Base-by-base conservation (phyloP, 2,329 filamentous ascomycete species). In the Paecilomyces variotii region DNA sequence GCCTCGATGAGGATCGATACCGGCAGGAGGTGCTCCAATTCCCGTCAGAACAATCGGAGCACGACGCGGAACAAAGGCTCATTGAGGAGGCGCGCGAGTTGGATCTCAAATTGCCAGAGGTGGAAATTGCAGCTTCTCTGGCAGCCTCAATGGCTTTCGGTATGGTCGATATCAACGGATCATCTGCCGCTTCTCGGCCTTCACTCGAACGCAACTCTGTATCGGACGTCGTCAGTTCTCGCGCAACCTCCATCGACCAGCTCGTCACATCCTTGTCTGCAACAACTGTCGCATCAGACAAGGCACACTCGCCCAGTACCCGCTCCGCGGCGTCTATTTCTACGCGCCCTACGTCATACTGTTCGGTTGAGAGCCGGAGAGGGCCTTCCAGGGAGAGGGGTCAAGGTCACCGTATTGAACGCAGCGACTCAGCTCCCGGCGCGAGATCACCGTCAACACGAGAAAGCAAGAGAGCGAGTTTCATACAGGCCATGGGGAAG, bases 261-360 rank as follows among this genome's bases (percentile, higher is more conserved):
- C 59, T 72, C 35, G 62, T 65, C 10, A 65, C 68, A 12, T 71
- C 71, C 1, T 58, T 73, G 11, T 72, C 70, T 51, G 66, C 71
- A 32, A 65, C 71, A 56, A 70, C 71, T 54, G 51, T 74, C 52
- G 63, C 67, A 35, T 70, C 69, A 34, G 64, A 67, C 50, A 65
- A 63, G 27, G 58, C 61, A 25, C 67, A 72, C 59, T 64, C 66
- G 2, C 65, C 68, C 3, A 76, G 74, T 61, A 65, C 69, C 26
- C 72, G 73, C 45, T 77, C 74, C 45, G 63, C 74, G 27, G 68
- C 69, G 25, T 76, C 74, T 5, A 62, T 71, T 4, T 76, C 73
- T 4, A 76, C 74, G 6, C 70, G 73, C 19, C 74, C 73, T 9
- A 75, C 74, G 4, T 74, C 72, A 3, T 74, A 67, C 56, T 72